These are phyloP conservation scores for Fusarium piperis DNA, from an alignment of 2,329 filamentous ascomycete species.

Conservation along the genomic window DNA sequence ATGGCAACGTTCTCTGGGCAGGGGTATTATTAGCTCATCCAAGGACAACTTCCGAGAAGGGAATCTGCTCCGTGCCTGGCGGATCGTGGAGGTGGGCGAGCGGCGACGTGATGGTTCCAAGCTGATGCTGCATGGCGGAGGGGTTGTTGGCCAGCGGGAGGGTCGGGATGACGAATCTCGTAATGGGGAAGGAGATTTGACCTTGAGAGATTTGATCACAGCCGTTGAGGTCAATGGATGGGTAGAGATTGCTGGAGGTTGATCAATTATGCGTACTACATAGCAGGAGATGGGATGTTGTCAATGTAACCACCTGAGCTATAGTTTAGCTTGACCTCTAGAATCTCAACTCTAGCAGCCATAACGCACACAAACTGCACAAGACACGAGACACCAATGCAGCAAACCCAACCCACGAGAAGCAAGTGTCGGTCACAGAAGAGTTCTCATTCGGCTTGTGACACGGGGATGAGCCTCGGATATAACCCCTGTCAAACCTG, in stretches of 20 bases:
- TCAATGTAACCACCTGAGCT: not conserved
- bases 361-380: not conserved
- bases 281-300: too few species aligned
- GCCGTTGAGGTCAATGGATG: not conserved
- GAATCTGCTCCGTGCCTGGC: constrained; percentile 23
- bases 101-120: not conserved
- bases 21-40: constrained; percentile 17
- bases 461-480: constrained; percentile 31
- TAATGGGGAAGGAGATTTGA: not conserved
- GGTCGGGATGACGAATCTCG: constrained; percentile 1
- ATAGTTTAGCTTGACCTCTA: not conserved
- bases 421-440: not conserved
- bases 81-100: constrained; percentile 26
- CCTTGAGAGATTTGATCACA: not conserved
- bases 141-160: not conserved
- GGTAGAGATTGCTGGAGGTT: not conserved
- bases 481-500: constrained; percentile 18
- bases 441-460: constrained; percentile 26
- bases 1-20: constrained; percentile 3
- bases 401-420: not conserved
- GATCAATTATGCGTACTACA: too few species aligned
- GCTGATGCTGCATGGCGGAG: not conserved
- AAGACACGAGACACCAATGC: not conserved
- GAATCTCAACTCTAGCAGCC: not conserved
- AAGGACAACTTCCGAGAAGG: constrained; percentile 29